Evolutionary conservation across 1,284 basidiomycete species (phyloP).

Genomic region (Gomphus bonarii): DNA sequence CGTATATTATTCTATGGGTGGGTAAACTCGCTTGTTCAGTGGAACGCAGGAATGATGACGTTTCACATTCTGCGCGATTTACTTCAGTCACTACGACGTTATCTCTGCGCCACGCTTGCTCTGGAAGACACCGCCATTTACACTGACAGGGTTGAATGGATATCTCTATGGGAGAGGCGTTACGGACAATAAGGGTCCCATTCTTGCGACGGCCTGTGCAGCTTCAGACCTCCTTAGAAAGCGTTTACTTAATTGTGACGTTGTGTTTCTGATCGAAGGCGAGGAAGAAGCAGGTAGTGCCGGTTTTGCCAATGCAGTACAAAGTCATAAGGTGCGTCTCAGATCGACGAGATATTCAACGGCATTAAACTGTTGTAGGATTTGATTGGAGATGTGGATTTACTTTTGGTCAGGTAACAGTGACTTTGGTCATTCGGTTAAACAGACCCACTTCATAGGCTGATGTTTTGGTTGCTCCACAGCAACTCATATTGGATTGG

Average conservation of each 20-base stretch:
- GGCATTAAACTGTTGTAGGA: constrained; percentile 32
- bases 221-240: constrained; percentile 69
- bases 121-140: constrained; percentile 86
- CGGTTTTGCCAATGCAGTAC: constrained; percentile 74
- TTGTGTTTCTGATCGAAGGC: constrained; percentile 90
- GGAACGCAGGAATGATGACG: neutral
- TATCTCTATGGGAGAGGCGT: constrained; percentile 92
- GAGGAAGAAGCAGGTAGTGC: constrained; percentile 91
- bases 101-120: constrained; percentile 65
- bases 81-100: constrained; percentile 79
- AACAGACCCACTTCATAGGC: neutral
- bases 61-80: neutral
- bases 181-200: constrained; percentile 89
- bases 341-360: neutral
- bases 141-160: constrained; percentile 76
- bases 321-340: constrained; percentile 49
- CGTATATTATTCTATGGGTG: constrained; percentile 84
- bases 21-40: constrained; percentile 10
- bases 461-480: neutral
- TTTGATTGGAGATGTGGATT: constrained; percentile 75
- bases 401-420: constrained; percentile 71
- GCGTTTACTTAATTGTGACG: constrained; percentile 72
- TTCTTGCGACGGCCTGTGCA: constrained; percentile 85
- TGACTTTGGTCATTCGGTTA: neutral
- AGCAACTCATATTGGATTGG: constrained; percentile 98